Evolutionary conservation across 805 yeast genomes (phyloP).

Genomic region (Jamesozyma hellenica): DNA sequence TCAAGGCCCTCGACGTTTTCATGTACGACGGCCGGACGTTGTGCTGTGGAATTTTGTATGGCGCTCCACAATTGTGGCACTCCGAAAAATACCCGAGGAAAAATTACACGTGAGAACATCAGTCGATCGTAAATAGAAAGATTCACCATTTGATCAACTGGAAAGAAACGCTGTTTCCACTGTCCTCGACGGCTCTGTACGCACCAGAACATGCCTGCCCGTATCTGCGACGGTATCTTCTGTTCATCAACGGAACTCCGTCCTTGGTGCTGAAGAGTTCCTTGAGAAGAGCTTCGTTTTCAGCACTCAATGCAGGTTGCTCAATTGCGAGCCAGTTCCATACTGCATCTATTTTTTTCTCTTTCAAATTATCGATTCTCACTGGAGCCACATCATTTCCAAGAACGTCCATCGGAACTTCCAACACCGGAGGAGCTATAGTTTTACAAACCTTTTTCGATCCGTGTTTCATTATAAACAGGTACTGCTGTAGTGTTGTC

Average conservation of each 20-base stretch:
- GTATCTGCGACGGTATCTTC: no score
- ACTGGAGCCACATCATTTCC: conserved; percentile 2
- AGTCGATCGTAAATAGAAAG: not conserved
- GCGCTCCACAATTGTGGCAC: not conserved
- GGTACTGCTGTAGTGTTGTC: conserved; percentile 1
- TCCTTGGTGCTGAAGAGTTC: not conserved
- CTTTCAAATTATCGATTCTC: conserved; percentile 1
- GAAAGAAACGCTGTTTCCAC: not conserved
- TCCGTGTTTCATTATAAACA: not conserved
- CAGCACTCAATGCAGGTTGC: conserved; percentile 1
- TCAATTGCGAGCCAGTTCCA: not conserved
- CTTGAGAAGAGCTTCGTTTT: not conserved
- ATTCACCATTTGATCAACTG: not conserved
- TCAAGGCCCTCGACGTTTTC: no score
- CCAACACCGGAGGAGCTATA: conserved; percentile 2
- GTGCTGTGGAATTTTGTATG: not conserved
- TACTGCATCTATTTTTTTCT: conserved; percentile 1
- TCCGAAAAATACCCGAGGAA: not conserved
- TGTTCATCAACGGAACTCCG: no score
- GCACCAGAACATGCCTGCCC: not conserved
- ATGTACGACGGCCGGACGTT: no score
- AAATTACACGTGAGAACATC: not conserved
- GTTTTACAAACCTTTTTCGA: not conserved
- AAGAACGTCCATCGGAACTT: conserved; percentile 3
- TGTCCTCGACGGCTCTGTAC: not conserved